phyloP scores from a whole-genome alignment of 441 rosid genomes.

The Syzygium malaccense region DNA sequence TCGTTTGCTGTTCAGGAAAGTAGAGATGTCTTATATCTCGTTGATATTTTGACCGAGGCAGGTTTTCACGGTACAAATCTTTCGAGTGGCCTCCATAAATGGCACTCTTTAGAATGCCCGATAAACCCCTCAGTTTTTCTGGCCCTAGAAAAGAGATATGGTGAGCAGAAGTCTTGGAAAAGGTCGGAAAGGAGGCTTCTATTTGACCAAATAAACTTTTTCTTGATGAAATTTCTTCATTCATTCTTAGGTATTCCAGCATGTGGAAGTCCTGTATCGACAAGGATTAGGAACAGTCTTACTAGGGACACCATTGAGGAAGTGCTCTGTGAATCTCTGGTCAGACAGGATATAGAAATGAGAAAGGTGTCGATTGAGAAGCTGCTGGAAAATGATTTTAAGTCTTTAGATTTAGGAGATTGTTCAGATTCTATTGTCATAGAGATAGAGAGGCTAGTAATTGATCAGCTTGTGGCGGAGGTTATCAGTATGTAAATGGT shows the following conservation, averaged over 20 bases:
- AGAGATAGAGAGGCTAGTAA: slow-evolving; percentile 59
- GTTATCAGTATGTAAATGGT: slow-evolving; percentile 22
- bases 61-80: slow-evolving; percentile 24
- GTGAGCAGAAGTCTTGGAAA: slow-evolving; percentile 49
- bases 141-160: slow-evolving; percentile 70
- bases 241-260: slow-evolving; percentile 27
- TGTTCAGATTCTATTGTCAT: slow-evolving; percentile 43
- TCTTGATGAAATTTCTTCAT: slow-evolving; percentile 33
- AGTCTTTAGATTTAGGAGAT: slow-evolving; percentile 49
- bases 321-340: slow-evolving; percentile 39
- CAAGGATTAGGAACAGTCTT: slow-evolving; percentile 23
- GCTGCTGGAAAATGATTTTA: slow-evolving; percentile 39
- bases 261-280: slow-evolving; percentile 37
- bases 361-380: slow-evolving; percentile 28
- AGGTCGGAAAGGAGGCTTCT: slow-evolving; percentile 66
- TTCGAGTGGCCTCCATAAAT: slow-evolving; percentile 2
- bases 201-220: slow-evolving; percentile 54
- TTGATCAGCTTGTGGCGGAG: slow-evolving; percentile 63
- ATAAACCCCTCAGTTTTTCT: slow-evolving; percentile 43
- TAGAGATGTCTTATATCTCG: slow-evolving; percentile 58
- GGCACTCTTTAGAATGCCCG: slow-evolving; percentile 24
- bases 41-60: slow-evolving; percentile 56
- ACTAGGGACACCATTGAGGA: slow-evolving; percentile 33
- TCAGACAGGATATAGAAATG: slow-evolving; percentile 34
- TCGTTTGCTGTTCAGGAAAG: slow-evolving; percentile 30